These are phyloP conservation scores for Acacia concinna DNA, from an alignment of 331 rosid species.

Conservation along the genomic window DNA sequence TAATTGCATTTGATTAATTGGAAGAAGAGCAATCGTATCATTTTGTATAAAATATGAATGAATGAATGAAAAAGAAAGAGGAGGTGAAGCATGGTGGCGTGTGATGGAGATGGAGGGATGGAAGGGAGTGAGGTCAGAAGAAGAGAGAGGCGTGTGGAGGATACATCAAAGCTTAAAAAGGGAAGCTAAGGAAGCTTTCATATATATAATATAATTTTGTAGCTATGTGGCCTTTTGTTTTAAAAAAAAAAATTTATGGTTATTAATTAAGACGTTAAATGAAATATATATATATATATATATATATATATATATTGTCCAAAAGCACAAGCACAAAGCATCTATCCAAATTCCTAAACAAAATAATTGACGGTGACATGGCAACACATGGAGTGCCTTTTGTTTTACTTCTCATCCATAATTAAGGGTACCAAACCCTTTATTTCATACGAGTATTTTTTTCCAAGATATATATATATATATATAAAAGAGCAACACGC, in stretches of 20 bases:
- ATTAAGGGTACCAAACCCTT: background rate
- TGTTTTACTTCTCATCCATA: background rate
- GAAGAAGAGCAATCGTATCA: background rate
- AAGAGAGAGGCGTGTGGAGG: background rate
- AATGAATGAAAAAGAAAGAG: too few species aligned
- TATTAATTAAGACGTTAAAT: too few species aligned
- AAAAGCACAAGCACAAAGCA: too few species aligned
- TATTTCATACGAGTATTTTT: background rate
- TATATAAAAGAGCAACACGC: background rate
- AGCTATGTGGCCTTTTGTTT: too few species aligned
- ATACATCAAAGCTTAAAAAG: background rate
- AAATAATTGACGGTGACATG: background rate
- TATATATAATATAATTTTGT: too few species aligned
- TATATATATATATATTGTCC: too few species aligned
- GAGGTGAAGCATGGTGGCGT: background rate
- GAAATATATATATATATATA: too few species aligned
- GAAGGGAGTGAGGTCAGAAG: background rate
- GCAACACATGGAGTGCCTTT: background rate
- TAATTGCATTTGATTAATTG: background rate
- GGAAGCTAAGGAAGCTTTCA: background rate
- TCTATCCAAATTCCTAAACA: too few species aligned
- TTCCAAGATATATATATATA: too few species aligned
- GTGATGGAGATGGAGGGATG: background rate
- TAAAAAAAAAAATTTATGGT: too few species aligned
- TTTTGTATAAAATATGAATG: background rate